Percentiles rank a stretch among this genome's conserved stretches.
Evolutionary conservation across 2,329 filamentous ascomycete species (phyloP).

Genomic region (Scytalidium lignicola): DNA sequence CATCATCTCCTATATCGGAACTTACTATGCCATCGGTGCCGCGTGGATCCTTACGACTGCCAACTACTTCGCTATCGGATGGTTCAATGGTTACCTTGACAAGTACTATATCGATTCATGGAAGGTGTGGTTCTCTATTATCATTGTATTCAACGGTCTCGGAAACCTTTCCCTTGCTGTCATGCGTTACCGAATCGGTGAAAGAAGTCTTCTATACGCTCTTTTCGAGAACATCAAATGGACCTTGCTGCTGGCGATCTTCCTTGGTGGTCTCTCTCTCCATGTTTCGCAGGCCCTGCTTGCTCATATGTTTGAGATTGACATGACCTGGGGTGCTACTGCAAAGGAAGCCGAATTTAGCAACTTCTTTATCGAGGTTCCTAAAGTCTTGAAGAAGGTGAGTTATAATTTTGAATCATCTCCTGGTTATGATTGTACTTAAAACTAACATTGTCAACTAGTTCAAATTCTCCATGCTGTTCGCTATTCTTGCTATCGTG

Average conservation of each 20-base stretch:
- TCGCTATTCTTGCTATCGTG: conserved; percentile 52
- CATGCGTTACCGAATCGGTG: conserved; percentile 67
- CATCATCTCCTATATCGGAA: conserved; percentile 72
- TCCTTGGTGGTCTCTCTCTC: conserved; percentile 75
- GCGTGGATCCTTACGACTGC: conserved; percentile 68
- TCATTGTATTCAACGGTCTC: conserved; percentile 71
- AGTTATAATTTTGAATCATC: conserved; percentile 44
- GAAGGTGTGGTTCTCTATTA: conserved; percentile 76
- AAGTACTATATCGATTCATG: conserved; percentile 77
- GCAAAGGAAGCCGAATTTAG: conserved; percentile 76
- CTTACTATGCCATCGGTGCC: conserved; percentile 73
- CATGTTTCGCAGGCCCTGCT: conserved; percentile 77
- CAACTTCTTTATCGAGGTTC: conserved; percentile 81
- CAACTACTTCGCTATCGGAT: conserved; percentile 74
- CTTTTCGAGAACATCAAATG: conserved; percentile 66
- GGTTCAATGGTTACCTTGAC: conserved; percentile 72
- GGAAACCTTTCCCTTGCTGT: conserved; percentile 68
- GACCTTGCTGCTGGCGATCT: conserved; percentile 70
- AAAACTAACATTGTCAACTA: conserved; percentile 30
- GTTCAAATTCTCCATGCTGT: conserved; percentile 70
- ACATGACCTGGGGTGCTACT: conserved; percentile 84
- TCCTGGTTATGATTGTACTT: conserved; percentile 21
- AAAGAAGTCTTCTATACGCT: conserved; percentile 53
- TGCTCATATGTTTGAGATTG: conserved; percentile 77
- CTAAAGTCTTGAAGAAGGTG: conserved; percentile 71